phyloP scores from a whole-genome alignment of 192 early-diverging fungal species.

The Rhizophlyctis rosea region DNA sequence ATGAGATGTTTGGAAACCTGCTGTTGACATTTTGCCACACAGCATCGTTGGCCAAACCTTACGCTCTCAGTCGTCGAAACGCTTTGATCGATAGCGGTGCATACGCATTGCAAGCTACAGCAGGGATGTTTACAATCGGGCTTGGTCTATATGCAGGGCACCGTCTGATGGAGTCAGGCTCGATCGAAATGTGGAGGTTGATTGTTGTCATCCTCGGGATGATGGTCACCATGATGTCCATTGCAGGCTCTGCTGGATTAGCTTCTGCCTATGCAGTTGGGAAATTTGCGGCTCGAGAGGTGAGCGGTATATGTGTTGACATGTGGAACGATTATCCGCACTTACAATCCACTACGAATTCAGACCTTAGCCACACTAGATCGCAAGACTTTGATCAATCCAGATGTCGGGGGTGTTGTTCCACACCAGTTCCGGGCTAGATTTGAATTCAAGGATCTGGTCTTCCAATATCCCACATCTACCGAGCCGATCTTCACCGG shows the following conservation, averaged over 20 bases:
- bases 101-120: slow-evolving; percentile 20
- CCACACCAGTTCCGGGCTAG: slow-evolving; percentile 5
- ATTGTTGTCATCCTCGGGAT: slow-evolving; percentile 10
- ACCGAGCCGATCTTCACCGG: slow-evolving; percentile 55
- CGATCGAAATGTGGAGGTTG: slow-evolving; percentile 10
- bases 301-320: too few species aligned
- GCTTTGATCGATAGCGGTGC: too few species aligned
- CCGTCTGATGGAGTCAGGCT: slow-evolving; percentile 3
- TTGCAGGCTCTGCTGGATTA: slow-evolving; percentile 8
- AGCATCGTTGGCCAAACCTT: too few species aligned
- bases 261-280: slow-evolving; percentile 5
- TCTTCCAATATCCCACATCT: slow-evolving; percentile 29
- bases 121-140: slow-evolving; percentile 14
- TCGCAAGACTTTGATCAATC: slow-evolving; percentile 16
- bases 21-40: too few species aligned
- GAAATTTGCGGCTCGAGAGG: background rate
- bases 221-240: slow-evolving; percentile 24
- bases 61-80: too few species aligned
- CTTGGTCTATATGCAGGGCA: slow-evolving; percentile 14
- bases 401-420: slow-evolving; percentile 1
- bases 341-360: background rate
- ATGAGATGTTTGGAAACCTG: too few species aligned
- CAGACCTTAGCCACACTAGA: slow-evolving; percentile 10
- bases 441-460: slow-evolving; percentile 10
- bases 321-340: too few species aligned